Base-by-base conservation (phyloP, 345 rosid species). In the Carallia brachiata region DNA sequence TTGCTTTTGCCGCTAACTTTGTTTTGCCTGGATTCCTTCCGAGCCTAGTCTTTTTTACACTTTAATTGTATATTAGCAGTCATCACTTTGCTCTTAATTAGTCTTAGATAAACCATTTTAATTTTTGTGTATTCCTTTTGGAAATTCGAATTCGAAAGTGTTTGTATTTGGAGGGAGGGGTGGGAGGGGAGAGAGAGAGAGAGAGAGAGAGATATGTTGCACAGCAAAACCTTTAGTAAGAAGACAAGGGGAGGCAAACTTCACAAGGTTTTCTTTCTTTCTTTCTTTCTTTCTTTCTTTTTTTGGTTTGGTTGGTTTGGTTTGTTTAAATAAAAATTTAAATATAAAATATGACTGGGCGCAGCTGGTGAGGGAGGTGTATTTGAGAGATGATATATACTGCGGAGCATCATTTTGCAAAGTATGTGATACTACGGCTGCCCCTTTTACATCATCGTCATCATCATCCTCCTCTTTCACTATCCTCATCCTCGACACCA, bases 341-440 rank as follows among this genome's bases (percentile, higher is more conserved):
- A 12, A 44, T 44, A 44, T 10, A 10, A 10, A 44, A 44, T 10
- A 10, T 44, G 50, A 13, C 16, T 13, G 4, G 23, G 50, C 27
- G 37, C 84, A 95, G 96, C 86, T 87, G 69, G 94, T 95, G 5
- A 85, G 96, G 64, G 99, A 95, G 77, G 96, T 92, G 36, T 92
- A 95, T 78, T 77, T 95, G 34, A 76, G 98, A 73, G 98, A 95
- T 66, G 98, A 95, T 75, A 88, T 92, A 58, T 84, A 80, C 75
- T 95, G 99, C 73, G 98, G 98, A 75, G 88, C 86, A 71, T 66
- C 81, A 4, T 82, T 75, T 23, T 95, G 99, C 83, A 84, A 82
- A 70, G 67, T 71, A 52, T 95, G 99, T 74, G 89, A 88, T 62
- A 66, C 87, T 37, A 73, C 90, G 52, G 70, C 75, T 63, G 92